Evolutionary conservation across 768 basidiomycete genomes (phyloP).

Genomic region (Calocybe gangraenosa): DNA sequence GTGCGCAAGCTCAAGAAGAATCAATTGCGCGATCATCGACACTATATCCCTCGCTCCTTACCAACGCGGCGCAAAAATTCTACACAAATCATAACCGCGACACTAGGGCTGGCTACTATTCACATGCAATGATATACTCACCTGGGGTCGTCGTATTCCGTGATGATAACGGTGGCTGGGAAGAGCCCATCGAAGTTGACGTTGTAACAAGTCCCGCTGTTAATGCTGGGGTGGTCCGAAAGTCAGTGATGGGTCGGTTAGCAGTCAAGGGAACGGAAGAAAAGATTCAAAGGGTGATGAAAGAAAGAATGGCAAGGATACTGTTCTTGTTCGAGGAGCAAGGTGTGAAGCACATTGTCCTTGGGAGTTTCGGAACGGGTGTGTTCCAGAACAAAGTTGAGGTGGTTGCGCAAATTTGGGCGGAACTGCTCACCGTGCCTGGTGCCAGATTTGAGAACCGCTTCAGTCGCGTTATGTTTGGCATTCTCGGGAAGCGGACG

Average conservation of each 20-base stretch:
- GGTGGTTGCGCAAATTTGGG: conserved; percentile 61
- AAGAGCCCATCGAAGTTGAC: conserved; percentile 55
- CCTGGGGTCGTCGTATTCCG: conserved; percentile 61
- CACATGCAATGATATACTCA: conserved; percentile 78
- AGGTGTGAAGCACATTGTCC: conserved; percentile 54
- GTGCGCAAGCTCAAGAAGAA: conserved; percentile 79
- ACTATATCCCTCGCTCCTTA: conserved; percentile 59
- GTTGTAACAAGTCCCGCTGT: conserved; percentile 74
- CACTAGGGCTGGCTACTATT: conserved; percentile 54
- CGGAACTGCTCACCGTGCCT: conserved; percentile 46
- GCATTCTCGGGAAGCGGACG: conserved; percentile 38
- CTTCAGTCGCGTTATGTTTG: conserved; percentile 66
- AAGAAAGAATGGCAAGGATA: conserved; percentile 67
- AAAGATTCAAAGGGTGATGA: conserved; percentile 54
- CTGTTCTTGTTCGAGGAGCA: conserved; percentile 61
- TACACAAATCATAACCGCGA: conserved; percentile 54
- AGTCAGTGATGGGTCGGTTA: conserved; percentile 17
- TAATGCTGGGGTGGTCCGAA: conserved; percentile 51
- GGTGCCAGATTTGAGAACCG: conserved; percentile 50
- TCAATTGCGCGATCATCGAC: conserved; percentile 75
- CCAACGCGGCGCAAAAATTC: conserved; percentile 51
- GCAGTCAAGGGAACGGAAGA: conserved; percentile 21
- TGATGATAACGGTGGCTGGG: conserved; percentile 55
- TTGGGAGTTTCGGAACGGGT: conserved; percentile 78
- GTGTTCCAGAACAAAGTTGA: conserved; percentile 65